Percentiles rank a stretch among this genome's conserved stretches.
phyloP scores from a whole-genome alignment of 2,329 filamentous ascomycete species.

The Trichoderma asperellum region DNA sequence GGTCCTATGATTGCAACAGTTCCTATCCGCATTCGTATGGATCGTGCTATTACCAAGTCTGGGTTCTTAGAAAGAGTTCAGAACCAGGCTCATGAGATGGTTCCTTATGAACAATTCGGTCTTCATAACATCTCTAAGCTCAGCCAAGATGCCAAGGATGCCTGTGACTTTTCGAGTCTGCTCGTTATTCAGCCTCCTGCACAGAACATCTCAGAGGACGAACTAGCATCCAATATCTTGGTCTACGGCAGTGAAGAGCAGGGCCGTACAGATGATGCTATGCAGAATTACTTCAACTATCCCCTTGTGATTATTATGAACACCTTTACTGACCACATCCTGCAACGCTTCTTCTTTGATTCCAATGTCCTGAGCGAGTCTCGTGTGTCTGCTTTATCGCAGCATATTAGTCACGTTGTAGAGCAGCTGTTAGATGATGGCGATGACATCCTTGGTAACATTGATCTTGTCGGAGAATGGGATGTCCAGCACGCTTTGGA shows the following conservation, averaged over 20 bases:
- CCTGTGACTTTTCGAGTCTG: conserved; percentile 30
- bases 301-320: conserved; percentile 21
- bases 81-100: conserved; percentile 25
- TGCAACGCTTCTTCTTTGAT: conserved; percentile 21
- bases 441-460: neutral
- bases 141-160: conserved; percentile 27
- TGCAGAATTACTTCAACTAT: conserved; percentile 27
- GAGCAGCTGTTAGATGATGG: neutral
- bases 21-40: conserved; percentile 33
- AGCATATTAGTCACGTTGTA: conserved; percentile 18
- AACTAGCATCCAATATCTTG: neutral
- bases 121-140: conserved; percentile 32
- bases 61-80: conserved; percentile 48
- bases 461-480: conserved; percentile 17
- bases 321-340: conserved; percentile 13
- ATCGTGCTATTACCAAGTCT: conserved; percentile 38
- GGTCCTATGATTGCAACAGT: conserved; percentile 38
- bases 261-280: neutral
- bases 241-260: conserved; percentile 17
- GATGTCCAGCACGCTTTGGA: conserved; percentile 20
- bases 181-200: conserved; percentile 30
- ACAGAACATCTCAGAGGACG: neutral
- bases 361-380: neutral
- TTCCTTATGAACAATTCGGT: conserved; percentile 30
- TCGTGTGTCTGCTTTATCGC: neutral